Base-by-base conservation (phyloP, 1,139 yeast species). In the Suhomyces bribrorum region DNA sequence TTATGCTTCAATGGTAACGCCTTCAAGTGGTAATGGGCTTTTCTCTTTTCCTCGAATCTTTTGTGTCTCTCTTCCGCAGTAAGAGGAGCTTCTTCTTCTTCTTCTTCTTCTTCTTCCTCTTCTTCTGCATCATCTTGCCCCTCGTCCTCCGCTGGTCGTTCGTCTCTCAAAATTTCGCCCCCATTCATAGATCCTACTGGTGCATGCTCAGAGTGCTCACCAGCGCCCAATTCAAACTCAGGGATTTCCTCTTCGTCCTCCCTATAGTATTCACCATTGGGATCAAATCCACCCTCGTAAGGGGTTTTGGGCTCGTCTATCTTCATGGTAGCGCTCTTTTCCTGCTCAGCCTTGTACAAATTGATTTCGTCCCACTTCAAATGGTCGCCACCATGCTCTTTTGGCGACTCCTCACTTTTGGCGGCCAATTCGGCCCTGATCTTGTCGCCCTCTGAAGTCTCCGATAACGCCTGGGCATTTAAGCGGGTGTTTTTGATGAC, bases 221-320 rank as follows among this genome's bases (percentile, higher is more conserved):
- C 61, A 29, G 65, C 72, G 0, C 77, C 77, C 46, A 72, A 59
- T 28, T 61, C 59, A 40, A 71, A 67, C 12, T 54, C 65, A 4
- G 77, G 76, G 20, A 72, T 71, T 6, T 47, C 52, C 11, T 83
- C 92, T 35, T 81, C 84, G 47, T 83, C 90, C 2, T 76, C 77
- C 47, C 79, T 75, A 57, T 89, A 89, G 57, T 90, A 94, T 50
- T 90, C 97, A 9, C 81, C 77, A 41, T 79, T 77, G 3, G 94
- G 95, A 52, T 87, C 86, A 31, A 87, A 86, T 0, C 97, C 95
- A 14, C 95, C 96, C 57, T 87, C 95, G 57, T 86, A 92, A 3
- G 98, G 98, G 2, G 98, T 92, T 69, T 92, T 92, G 26, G 98
- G 98, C 62, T 92, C 98, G 53, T 88, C 95, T 36, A 92, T 89